These are phyloP conservation scores for Takakia lepidozioides DNA, from an alignment of 225 moss, liverwort and hornwort genomes.

Conservation along the genomic window DNA sequence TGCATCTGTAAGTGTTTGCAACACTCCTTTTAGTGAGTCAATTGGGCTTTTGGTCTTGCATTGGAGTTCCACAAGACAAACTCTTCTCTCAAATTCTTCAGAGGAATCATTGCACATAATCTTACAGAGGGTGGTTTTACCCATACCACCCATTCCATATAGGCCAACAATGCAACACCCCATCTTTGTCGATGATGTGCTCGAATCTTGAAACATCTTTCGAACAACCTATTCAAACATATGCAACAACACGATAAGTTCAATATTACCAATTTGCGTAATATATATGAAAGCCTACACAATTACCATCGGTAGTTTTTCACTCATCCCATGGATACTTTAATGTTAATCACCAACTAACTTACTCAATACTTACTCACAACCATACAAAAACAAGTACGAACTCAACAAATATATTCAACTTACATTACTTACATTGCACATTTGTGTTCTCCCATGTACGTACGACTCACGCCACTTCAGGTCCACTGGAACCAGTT, in stretches of 20 bases:
- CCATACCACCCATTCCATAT: background rate
- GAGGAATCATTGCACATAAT: background rate
- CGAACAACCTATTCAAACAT: background rate
- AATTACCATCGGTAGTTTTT: no score
- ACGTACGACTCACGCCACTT: constrained; percentile 3
- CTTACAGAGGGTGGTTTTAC: constrained; percentile 1
- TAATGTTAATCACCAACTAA: no score
- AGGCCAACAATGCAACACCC: background rate
- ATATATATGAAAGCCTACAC: no score
- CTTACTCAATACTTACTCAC: no score
- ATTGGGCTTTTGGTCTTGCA: background rate
- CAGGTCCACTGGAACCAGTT: constrained; percentile 1
- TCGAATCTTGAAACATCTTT: background rate
- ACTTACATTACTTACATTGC: no score
- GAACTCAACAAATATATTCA: no score
- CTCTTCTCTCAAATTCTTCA: background rate
- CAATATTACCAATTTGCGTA: no score
- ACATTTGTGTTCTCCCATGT: no score
- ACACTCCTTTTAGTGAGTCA: background rate
- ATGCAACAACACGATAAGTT: no score
- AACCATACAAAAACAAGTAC: no score
- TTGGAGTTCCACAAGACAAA: background rate
- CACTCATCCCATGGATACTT: no score
- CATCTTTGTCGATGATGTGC: background rate
- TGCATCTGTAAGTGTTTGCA: background rate